phyloP scores from a whole-genome alignment of 495 filamentous ascomycete genomes.

The Astrothelium subdiscretum region DNA sequence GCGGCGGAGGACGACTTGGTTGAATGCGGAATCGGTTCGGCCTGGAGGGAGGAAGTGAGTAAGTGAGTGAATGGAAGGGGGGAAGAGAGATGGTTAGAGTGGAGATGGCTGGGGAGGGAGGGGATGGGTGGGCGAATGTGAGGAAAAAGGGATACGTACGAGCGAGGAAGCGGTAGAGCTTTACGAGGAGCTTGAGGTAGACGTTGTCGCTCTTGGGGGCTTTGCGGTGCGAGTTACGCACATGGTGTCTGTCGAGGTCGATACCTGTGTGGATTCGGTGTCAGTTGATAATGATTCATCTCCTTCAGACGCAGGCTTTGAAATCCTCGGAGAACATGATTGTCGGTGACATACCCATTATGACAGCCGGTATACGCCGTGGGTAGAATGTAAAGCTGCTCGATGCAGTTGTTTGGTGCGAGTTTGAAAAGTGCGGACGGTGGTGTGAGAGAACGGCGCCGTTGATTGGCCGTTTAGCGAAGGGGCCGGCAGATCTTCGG shows the following conservation, averaged over 20 bases:
- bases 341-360: conserved; percentile 14
- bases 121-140: not conserved
- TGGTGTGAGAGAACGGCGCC: not conserved
- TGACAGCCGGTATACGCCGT: conserved; percentile 1
- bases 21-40: conserved; percentile 93
- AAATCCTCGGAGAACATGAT: conserved; percentile 12
- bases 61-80: not conserved
- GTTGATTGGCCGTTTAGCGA: not conserved
- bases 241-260: conserved; percentile 70
- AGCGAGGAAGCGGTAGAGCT: conserved; percentile 96
- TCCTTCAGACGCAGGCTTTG: not conserved
- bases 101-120: conserved; percentile 7
- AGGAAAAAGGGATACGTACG: conserved; percentile 48
- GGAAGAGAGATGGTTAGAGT: conserved; percentile 1
- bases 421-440: not conserved
- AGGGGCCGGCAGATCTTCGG: not conserved
- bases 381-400: not conserved
- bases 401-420: not conserved
- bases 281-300: conserved; percentile 23
- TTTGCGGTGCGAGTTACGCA: conserved; percentile 77
- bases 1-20: conserved; percentile 90
- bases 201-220: conserved; percentile 91
- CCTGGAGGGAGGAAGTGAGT: conserved; percentile 38
- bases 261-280: conserved; percentile 40
- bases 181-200: conserved; percentile 79